Conservation (phyloP, 208 protist genomes). For the Spongospora subterranea region DNA sequence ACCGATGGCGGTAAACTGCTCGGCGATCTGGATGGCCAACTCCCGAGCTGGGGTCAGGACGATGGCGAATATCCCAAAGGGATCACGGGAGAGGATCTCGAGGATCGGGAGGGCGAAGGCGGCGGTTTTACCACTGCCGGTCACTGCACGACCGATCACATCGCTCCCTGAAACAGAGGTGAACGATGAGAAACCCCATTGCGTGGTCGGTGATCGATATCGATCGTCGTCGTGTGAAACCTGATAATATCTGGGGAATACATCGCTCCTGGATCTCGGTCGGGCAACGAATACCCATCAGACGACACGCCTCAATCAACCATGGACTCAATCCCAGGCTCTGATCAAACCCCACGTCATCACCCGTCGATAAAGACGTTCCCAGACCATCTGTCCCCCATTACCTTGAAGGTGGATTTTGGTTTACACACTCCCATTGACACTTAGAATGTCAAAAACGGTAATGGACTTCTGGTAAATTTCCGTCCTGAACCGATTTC, state of each 20-base stretch:
- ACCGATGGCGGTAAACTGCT: conserved; percentile 71
- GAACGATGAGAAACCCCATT: not conserved
- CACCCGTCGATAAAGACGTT: not conserved
- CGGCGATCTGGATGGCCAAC: conserved; percentile 66
- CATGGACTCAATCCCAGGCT: conserved; percentile 63
- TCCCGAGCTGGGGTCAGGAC: conserved; percentile 91
- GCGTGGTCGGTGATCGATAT: not conserved
- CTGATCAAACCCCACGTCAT: not conserved
- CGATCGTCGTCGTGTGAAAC: not conserved
- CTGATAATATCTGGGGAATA: conserved; percentile 54
- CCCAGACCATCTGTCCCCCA: conserved; percentile 54
- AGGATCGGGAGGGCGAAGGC: conserved; percentile 97
- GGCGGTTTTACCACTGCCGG: conserved; percentile 96
- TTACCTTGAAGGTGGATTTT: conserved; percentile 54
- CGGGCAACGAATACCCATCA: conserved; percentile 64
- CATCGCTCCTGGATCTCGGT: conserved; percentile 67
- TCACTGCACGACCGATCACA: conserved; percentile 90
- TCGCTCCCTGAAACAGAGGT: conserved; percentile 74
- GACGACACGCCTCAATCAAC: not conserved
- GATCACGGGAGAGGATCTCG: conserved; percentile 88
- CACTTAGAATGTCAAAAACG: no score
- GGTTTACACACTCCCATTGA: no score
- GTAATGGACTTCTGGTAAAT: no score
- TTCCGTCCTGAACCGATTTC: no score
- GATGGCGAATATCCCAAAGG: conserved; percentile 94